Evolutionary conservation across 164 flowering plant species (phyloP).

Genomic region (Vitis rupestris): DNA sequence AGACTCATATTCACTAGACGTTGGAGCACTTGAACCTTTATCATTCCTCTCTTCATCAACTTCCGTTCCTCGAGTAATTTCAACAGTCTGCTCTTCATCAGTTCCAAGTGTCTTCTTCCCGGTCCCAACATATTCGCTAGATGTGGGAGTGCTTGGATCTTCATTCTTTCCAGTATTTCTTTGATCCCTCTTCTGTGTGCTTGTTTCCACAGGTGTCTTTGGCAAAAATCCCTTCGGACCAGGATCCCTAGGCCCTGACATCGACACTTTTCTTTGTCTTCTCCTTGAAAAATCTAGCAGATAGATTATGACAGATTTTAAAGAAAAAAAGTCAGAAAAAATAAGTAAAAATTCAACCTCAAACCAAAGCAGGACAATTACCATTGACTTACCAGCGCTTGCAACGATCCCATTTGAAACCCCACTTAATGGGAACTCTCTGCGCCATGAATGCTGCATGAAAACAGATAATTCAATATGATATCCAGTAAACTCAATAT

Average conservation of each 20-base stretch:
- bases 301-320: not conserved
- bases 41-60: conserved; percentile 18
- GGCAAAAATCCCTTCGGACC: conserved; percentile 56
- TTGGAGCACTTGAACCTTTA: conserved; percentile 28
- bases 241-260: conserved; percentile 50
- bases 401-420: conserved; percentile 36
- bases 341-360: not conserved
- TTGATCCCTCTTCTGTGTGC: conserved; percentile 50
- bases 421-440: conserved; percentile 24
- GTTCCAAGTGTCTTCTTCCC: conserved; percentile 1
- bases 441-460: conserved; percentile 34
- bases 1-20: conserved; percentile 21
- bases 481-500: no score
- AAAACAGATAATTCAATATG: conserved; percentile 2
- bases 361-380: not conserved
- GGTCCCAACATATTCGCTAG: conserved; percentile 25
- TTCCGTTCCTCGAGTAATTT: no score
- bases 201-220: conserved; percentile 44
- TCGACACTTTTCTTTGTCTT: conserved; percentile 48
- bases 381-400: conserved; percentile 50
- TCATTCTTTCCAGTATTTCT: conserved; percentile 38
- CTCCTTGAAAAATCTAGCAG: conserved; percentile 69
- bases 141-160: conserved; percentile 22
- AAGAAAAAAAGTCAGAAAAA: not conserved
- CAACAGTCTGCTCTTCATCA: no score